Base-by-base conservation (phyloP, 495 filamentous ascomycete genomes). In the Penicillium robsamsonii region DNA sequence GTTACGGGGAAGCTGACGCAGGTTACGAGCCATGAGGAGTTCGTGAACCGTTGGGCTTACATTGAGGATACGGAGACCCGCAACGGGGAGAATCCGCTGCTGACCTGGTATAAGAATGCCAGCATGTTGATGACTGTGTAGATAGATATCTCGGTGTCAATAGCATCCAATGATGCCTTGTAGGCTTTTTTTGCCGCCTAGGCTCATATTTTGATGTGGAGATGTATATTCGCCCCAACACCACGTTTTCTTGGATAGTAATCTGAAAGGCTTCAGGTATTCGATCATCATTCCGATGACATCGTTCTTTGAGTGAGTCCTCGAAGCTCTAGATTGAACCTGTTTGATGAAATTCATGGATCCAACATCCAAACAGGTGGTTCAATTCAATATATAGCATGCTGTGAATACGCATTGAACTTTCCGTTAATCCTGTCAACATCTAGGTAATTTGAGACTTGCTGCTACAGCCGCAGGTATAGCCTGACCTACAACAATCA, bases 31-130 rank as follows among this genome's bases (percentile, higher is more conserved):
- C 94, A 98, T 63, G 92, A 95, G 68, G 90, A 96, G 53, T 98
- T 97, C 65, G 80, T 97, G 78, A 75, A 72, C 45, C 77, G 87
- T 18, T 96, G 95, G 91, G 91, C 93, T 12, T 90, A 89, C 65
- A 75, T 96, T 35, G 89, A 95, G 64, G 90, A 94, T 62, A 97
- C 92, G 11, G 81, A 88, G 77, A 96, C 92, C 15, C 75, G 75
- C 62, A 93, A 84, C 71, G 93, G 95, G 11, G 94, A 98, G 78
- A 97, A 96, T 70, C 95, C 95, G 43, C 68, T 97, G 70, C 59
- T 98, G 69, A 87, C 73, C 56, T 97, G 93, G 92, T 98, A 96
- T 69, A 89, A 90, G 75, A 97, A 96, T 72, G 89, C 90, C 59
- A 92, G 86, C 68, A 86, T 96, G 70, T 80, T 97, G 81, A 86